A percentile compares a stretch with the other conserved stretches of the same genome.
These are phyloP conservation scores for Albugo laibachii DNA, from an alignment of 352 stramenopile species.

Conservation along the genomic window DNA sequence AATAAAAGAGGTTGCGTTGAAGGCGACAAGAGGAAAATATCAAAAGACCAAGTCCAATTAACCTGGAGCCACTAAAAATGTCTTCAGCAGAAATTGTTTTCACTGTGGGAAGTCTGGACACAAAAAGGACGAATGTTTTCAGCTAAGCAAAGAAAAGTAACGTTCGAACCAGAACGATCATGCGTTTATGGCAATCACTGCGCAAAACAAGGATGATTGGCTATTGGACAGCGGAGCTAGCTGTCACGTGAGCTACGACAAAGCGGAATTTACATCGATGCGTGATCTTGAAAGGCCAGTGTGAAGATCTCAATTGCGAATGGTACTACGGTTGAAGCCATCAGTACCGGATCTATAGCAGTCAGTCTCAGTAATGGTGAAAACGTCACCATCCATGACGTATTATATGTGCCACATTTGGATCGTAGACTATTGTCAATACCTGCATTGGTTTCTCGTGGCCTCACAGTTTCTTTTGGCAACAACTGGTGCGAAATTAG, in stretches of 20 bases:
- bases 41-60: neutral
- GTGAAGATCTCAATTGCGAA: slow-evolving; percentile 4
- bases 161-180: neutral
- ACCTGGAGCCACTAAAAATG: neutral
- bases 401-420: slow-evolving; percentile 7
- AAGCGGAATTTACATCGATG: slow-evolving; percentile 1
- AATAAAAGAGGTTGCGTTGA: neutral
- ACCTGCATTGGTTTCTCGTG: neutral
- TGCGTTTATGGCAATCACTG: neutral
- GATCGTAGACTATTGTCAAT: slow-evolving; percentile 9
- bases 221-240: slow-evolving; percentile 10
- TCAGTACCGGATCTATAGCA: slow-evolving; percentile 3
- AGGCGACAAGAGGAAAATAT: neutral
- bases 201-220: neutral
- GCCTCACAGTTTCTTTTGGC: neutral
- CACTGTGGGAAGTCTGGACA: neutral
- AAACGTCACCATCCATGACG: slow-evolving; percentile 7
- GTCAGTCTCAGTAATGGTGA: neutral
- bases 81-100: neutral
- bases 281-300: neutral
- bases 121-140: neutral
- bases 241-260: slow-evolving; percentile 7
- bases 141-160: neutral
- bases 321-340: slow-evolving; percentile 4
- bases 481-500: too few relatives aligned